Conservation (phyloP, 352 stramenopile genomes). For the Pythium scleroteichum region DNA sequence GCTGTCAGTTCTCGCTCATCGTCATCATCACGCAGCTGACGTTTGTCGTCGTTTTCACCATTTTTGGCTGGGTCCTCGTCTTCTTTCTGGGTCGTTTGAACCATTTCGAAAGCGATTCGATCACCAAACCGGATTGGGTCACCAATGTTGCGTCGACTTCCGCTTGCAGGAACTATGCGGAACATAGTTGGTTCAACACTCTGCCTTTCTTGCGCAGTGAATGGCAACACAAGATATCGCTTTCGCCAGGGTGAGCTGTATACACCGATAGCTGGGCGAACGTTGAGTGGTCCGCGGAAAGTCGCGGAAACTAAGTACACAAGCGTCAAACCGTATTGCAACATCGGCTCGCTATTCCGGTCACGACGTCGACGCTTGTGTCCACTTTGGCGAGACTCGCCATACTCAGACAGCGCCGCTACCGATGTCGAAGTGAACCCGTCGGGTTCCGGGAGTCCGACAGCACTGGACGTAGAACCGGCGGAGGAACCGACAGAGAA, state of each 20-base stretch:
- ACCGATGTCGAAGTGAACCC: conserved; percentile 14
- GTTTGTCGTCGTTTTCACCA: conserved; percentile 6
- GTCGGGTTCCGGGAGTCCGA: conserved; percentile 14
- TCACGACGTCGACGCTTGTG: conserved; percentile 12
- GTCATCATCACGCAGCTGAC: not conserved
- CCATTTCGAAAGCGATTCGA: conserved; percentile 65
- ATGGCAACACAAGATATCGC: conserved; percentile 79
- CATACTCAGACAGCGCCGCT: conserved; percentile 14
- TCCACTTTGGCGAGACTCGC: not conserved
- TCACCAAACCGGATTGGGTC: conserved; percentile 82
- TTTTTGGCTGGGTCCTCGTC: conserved; percentile 6
- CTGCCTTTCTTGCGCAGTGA: conserved; percentile 66
- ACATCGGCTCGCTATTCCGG: conserved; percentile 17
- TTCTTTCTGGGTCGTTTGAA: conserved; percentile 21
- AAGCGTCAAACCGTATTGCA: conserved; percentile 61
- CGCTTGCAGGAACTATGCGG: conserved; percentile 59
- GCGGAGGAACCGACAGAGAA: conserved; percentile 24
- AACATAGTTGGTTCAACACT: conserved; percentile 76
- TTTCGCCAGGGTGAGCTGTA: conserved; percentile 84
- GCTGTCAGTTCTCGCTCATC: conserved; percentile 10
- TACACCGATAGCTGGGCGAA: conserved; percentile 67
- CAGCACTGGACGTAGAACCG: conserved; percentile 11
- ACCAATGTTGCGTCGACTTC: conserved; percentile 54
- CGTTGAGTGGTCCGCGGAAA: conserved; percentile 73
- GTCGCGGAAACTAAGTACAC: conserved; percentile 77